Evolutionary conservation across 257 asterid species (phyloP), one percentile per base, ranked within the genome.

Genomic region (Sherardia arvensis): DNA sequence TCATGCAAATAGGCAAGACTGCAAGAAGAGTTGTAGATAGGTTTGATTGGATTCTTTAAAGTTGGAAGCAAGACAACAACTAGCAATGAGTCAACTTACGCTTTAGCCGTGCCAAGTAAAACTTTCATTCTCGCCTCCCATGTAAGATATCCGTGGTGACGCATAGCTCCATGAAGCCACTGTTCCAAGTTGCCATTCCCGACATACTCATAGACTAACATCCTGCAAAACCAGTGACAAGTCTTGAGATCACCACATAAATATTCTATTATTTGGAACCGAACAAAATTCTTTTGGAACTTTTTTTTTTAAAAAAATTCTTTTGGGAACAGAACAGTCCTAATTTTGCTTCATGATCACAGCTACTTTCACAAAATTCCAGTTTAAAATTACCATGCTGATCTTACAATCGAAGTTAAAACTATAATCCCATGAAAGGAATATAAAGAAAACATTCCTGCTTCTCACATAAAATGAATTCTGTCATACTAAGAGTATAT

Each of bases 141-240:
- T 14, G 98, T 91, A 36, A 91, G 95, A 73, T 70, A 81, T 54
- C 95, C 95, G 66, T 91, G 96, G 33, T 88, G 97, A 38, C 85
- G 76, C 97, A 92, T 88, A 12, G 97, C 97, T 55, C 98, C 98
- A 69, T 92, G 98, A 65, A 92, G 92, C 98, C 97, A 92, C 66
- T 92, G 99, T 53, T 92, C 99, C 74, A 92, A 79, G 71, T 91
- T 91, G 25, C 95, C 95, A 61, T 92, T 91, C 80, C 79, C 87
- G 18, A 91, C 96, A 56, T 85, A 88, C 76, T 92, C 98, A 25
- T 92, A 92, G 20, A 92, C 98, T 43, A 92, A 70, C 68, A 92
- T 71, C 85, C 96, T 88, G 79, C 66, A 64, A 71, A 11, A 43
- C 20, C 28, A 5, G 25, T 40, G 29, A 62, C 32, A 64, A 36